Percentiles rank a stretch among this genome's conserved stretches.
phyloP scores from a whole-genome alignment of 768 basidiomycete species.

The Xanthoconium stramineum region DNA sequence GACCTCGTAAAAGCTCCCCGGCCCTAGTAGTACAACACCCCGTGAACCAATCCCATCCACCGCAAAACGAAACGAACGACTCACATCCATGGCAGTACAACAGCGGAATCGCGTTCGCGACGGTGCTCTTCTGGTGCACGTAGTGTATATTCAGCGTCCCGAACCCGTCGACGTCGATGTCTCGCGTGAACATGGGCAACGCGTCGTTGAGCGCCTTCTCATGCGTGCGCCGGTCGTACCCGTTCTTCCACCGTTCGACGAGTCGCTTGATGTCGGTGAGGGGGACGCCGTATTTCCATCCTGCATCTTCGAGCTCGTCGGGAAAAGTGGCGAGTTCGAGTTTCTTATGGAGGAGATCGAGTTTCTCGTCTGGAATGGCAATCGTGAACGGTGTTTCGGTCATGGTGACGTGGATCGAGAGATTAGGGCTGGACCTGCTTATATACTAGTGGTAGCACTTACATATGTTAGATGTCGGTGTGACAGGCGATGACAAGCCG shows the following conservation, averaged over 20 bases:
- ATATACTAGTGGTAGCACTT: too few relatives aligned
- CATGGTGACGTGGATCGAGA: neutral
- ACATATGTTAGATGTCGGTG: too few relatives aligned
- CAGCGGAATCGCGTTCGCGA: conserved; percentile 50
- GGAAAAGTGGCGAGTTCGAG: conserved; percentile 49
- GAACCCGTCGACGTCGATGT: conserved; percentile 46
- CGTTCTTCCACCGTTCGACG: conserved; percentile 46
- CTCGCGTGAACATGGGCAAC: conserved; percentile 53
- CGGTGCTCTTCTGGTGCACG: conserved; percentile 49
- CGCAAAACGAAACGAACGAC: conserved; percentile 9
- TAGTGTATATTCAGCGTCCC: conserved; percentile 55
- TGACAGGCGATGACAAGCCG: too few relatives aligned
- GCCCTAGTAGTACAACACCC: conserved; percentile 39
- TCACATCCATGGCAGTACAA: conserved; percentile 61
- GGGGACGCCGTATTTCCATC: conserved; percentile 51
- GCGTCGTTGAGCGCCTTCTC: conserved; percentile 51
- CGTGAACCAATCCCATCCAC: neutral
- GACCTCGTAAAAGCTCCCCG: conserved; percentile 46
- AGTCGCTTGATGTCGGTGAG: conserved; percentile 48
- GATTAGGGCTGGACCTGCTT: too few relatives aligned
- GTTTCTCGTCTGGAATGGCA: conserved; percentile 39
- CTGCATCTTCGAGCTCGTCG: conserved; percentile 52
- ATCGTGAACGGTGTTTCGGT: conserved; percentile 42
- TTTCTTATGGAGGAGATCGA: conserved; percentile 42
- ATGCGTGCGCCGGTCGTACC: conserved; percentile 54